Conservation (phyloP, 2,329 filamentous ascomycete species). For the Cladophialophora psammophila region DNA sequence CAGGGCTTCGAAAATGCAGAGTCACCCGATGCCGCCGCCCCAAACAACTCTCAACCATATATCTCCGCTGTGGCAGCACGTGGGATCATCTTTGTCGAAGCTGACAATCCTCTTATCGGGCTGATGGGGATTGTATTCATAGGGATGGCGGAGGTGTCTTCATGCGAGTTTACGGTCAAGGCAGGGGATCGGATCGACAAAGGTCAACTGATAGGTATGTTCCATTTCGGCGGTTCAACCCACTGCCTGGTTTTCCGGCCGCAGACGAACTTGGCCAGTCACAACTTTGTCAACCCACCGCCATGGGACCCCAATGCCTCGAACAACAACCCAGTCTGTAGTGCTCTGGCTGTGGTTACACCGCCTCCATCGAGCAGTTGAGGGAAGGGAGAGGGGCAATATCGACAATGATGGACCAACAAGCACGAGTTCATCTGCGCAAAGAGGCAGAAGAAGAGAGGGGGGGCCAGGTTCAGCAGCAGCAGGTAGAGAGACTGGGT, state of each 20-base stretch:
- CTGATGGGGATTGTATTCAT: conserved; percentile 74
- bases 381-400: neutral
- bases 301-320: conserved; percentile 4
- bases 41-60: conserved; percentile 66
- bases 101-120: conserved; percentile 71
- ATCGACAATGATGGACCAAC: neutral
- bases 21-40: conserved; percentile 40
- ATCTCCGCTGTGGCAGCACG: conserved; percentile 72
- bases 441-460: neutral
- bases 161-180: conserved; percentile 73
- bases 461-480: neutral
- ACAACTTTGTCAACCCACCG: conserved; percentile 5
- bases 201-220: conserved; percentile 77
- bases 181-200: conserved; percentile 71
- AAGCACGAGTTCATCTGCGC: neutral
- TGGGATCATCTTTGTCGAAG: conserved; percentile 73
- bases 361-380: neutral
- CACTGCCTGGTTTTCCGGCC: conserved; percentile 71
- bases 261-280: neutral
- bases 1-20: conserved; percentile 53
- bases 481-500: neutral
- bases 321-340: neutral
- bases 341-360: neutral
- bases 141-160: conserved; percentile 78
- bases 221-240: conserved; percentile 76